A percentile compares a stretch with the other conserved stretches of the same genome.
These are phyloP conservation scores for Candida dubliniensis DNA, from an alignment of 1,139 yeast genomes.

Conservation along the genomic window DNA sequence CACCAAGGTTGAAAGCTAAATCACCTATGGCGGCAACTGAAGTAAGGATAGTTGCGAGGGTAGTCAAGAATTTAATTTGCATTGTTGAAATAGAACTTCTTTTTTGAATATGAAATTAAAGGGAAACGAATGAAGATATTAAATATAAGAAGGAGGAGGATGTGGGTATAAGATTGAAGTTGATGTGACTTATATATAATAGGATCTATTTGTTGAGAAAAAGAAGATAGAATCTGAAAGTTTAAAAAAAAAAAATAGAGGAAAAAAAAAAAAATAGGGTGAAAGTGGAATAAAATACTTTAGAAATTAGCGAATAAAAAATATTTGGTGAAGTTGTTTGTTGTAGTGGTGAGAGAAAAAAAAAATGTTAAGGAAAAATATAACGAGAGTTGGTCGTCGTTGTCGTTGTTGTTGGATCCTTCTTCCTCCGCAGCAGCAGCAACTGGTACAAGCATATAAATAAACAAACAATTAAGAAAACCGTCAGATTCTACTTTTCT, in stretches of 20 bases:
- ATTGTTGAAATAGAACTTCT: constrained; percentile 17
- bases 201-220: not conserved
- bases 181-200: not conserved
- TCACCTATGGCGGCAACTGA: constrained; percentile 46
- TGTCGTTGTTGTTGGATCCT: too few species aligned
- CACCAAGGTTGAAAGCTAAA: constrained; percentile 82
- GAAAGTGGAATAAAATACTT: not conserved
- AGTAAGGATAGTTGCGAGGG: constrained; percentile 37
- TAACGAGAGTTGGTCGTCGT: too few species aligned
- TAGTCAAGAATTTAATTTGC: constrained; percentile 43
- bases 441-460: too few species aligned
- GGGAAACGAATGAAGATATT: not conserved
- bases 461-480: too few species aligned
- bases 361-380: too few species aligned
- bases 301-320: not conserved
- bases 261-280: not conserved
- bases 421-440: too few species aligned
- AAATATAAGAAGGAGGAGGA: not conserved
- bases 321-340: too few species aligned
- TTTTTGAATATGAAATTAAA: not conserved
- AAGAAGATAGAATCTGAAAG: not conserved
- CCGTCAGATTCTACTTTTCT: too few species aligned
- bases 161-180: not conserved
- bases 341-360: too few species aligned
- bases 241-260: not conserved